Percentiles rank a stretch among this genome's conserved stretches.
These are phyloP conservation scores for Cladophialophora psammophila DNA, from an alignment of 2,329 filamentous ascomycete species.

Conservation along the genomic window DNA sequence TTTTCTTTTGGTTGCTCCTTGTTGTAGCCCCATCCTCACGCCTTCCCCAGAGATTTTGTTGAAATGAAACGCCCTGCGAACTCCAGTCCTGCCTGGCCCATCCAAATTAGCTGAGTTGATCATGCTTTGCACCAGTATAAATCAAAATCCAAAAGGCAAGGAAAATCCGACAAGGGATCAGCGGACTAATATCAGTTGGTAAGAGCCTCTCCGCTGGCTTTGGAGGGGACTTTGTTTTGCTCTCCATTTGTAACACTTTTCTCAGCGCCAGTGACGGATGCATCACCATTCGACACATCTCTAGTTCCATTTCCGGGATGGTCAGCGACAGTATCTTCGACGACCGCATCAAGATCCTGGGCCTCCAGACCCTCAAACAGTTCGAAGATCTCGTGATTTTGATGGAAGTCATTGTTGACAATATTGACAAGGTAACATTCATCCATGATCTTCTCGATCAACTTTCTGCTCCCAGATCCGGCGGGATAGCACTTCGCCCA, in stretches of 20 bases:
- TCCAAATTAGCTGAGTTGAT: constrained; percentile 18
- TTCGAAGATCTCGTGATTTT: constrained; percentile 79
- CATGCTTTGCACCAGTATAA: constrained; percentile 8
- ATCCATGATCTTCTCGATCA: constrained; percentile 85
- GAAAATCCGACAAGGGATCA: not conserved
- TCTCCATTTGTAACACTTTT: constrained; percentile 28
- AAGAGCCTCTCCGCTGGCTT: constrained; percentile 23
- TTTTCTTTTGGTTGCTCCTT: constrained; percentile 11
- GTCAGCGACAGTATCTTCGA: constrained; percentile 31
- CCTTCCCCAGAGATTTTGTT: not conserved
- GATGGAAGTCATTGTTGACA: constrained; percentile 97
- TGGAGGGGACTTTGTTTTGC: constrained; percentile 28
- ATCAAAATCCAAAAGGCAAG: not conserved
- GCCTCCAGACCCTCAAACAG: constrained; percentile 81
- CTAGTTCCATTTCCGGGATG: constrained; percentile 25
- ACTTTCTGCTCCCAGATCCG: constrained; percentile 74
- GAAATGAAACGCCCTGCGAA: not conserved
- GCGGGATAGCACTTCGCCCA: constrained; percentile 92
- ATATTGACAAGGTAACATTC: constrained; percentile 96
- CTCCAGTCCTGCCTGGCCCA: not conserved
- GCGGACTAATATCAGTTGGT: constrained; percentile 19
- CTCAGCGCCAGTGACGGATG: constrained; percentile 22
- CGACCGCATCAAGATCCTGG: constrained; percentile 65
- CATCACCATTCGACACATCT: constrained; percentile 32
- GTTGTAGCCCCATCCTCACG: not conserved